Conservation (phyloP, 208 protist genomes). For the Leptomonas seymouri region DNA sequence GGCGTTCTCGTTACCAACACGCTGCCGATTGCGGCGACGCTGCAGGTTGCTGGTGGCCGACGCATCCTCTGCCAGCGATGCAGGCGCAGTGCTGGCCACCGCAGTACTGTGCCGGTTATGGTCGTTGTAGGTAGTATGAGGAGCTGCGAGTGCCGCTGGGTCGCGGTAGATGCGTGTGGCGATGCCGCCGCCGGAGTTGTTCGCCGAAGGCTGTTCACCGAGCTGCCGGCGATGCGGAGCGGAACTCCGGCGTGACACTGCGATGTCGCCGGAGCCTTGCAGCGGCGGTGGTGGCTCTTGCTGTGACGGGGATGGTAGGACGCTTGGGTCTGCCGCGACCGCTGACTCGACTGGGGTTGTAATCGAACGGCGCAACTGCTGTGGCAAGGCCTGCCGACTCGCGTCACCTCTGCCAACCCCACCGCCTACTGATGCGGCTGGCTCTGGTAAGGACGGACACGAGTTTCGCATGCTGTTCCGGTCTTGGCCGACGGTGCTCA, state of each 20-base stretch:
- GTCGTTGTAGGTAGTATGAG: not conserved
- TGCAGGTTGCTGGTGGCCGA: conserved; percentile 1
- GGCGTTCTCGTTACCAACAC: not conserved
- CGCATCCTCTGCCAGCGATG: not conserved
- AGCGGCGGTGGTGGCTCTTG: not conserved
- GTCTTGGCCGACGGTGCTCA: not conserved
- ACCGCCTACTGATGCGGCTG: not conserved
- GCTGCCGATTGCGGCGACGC: not conserved
- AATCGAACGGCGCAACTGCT: too few species aligned
- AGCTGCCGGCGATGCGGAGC: conserved; percentile 15
- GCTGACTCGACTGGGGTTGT: too few species aligned
- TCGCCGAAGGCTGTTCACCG: conserved; percentile 7
- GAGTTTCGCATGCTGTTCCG: not conserved
- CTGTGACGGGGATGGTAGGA: not conserved
- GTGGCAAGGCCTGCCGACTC: too few species aligned
- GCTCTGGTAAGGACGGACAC: not conserved
- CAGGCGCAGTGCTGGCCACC: not conserved
- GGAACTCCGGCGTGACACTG: not conserved
- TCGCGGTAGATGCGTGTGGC: conserved; percentile 38
- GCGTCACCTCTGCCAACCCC: too few species aligned
- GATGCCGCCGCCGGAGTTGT: conserved; percentile 10
- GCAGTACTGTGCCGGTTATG: not conserved
- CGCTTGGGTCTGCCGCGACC: not conserved
- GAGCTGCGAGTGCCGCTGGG: not conserved
- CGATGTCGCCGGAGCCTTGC: not conserved